These are phyloP conservation scores for Malassezia arunalokei DNA, from an alignment of 1,284 basidiomycete species.

Conservation along the genomic window DNA sequence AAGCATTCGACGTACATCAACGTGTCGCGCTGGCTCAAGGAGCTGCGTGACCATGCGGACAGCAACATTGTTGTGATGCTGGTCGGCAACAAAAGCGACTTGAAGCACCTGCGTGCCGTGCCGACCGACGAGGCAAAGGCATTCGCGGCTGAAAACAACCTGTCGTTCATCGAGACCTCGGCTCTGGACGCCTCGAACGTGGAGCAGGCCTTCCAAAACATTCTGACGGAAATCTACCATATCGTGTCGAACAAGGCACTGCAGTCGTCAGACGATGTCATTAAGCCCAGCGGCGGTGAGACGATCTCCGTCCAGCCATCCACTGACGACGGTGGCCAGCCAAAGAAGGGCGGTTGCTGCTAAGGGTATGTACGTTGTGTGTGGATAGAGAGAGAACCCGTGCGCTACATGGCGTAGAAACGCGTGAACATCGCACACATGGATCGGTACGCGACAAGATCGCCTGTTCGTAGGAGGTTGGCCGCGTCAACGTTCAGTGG, in stretches of 20 bases:
- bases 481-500: slow-evolving; percentile 47
- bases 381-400: background rate
- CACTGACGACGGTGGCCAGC: slow-evolving; percentile 40
- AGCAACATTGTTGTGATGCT: slow-evolving; percentile 51
- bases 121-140: slow-evolving; percentile 60
- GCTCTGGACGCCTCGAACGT: slow-evolving; percentile 98
- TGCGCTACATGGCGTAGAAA: slow-evolving; percentile 3
- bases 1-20: slow-evolving; percentile 90
- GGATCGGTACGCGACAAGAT: slow-evolving; percentile 22
- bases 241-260: slow-evolving; percentile 47
- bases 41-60: slow-evolving; percentile 59
- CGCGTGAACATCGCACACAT: slow-evolving; percentile 30
- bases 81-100: slow-evolving; percentile 72
- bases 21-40: slow-evolving; percentile 95
- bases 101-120: slow-evolving; percentile 90
- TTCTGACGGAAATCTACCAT: slow-evolving; percentile 56
- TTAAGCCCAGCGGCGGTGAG: slow-evolving; percentile 45
- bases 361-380: slow-evolving; percentile 10
- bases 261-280: slow-evolving; percentile 45
- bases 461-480: slow-evolving; percentile 23
- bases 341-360: slow-evolving; percentile 46
- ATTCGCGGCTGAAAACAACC: slow-evolving; percentile 59
- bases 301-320: slow-evolving; percentile 46
- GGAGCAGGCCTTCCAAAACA: slow-evolving; percentile 83
- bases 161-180: slow-evolving; percentile 89